A percentile compares a stretch with the other conserved stretches of the same genome.
Conservation (phyloP, 2,329 filamentous ascomycete species). For the Cladophialophora yegresii region DNA sequence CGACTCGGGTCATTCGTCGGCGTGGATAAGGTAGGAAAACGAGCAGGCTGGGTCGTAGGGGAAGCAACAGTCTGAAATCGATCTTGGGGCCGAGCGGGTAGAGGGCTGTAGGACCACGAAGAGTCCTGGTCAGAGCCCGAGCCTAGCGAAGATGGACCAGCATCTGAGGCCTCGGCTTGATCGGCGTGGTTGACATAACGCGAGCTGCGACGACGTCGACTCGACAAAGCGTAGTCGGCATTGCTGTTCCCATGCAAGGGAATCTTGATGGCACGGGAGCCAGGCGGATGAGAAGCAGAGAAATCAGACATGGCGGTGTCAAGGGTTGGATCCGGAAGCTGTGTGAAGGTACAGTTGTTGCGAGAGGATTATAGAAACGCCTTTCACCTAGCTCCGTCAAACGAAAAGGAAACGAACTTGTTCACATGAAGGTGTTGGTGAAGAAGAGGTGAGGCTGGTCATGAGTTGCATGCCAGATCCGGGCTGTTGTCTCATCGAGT, state of each 20-base stretch:
- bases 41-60: slow-evolving; percentile 18
- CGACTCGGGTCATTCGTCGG: slow-evolving; percentile 7
- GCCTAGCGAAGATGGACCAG: slow-evolving; percentile 33
- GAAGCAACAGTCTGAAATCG: slow-evolving; percentile 24
- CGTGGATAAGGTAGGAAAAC: slow-evolving; percentile 11
- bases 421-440: slow-evolving; percentile 4
- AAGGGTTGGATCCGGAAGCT: not conserved
- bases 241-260: slow-evolving; percentile 26
- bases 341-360: not conserved
- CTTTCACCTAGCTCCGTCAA: slow-evolving; percentile 10
- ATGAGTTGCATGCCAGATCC: slow-evolving; percentile 1
- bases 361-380: slow-evolving; percentile 12
- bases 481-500: not conserved
- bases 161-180: slow-evolving; percentile 29
- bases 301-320: slow-evolving; percentile 24
- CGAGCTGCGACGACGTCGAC: slow-evolving; percentile 30
- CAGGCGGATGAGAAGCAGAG: slow-evolving; percentile 24
- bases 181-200: slow-evolving; percentile 25
- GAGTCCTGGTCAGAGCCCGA: slow-evolving; percentile 30
- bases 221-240: slow-evolving; percentile 20
- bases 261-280: slow-evolving; percentile 38
- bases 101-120: slow-evolving; percentile 29
- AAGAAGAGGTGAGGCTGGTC: not conserved
- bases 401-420: slow-evolving; percentile 10
- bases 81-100: slow-evolving; percentile 19